Evolutionary conservation across 495 filamentous ascomycete genomes (phyloP), one percentile per base, ranked within the genome.

Genomic region (Daldinia grandis): DNA sequence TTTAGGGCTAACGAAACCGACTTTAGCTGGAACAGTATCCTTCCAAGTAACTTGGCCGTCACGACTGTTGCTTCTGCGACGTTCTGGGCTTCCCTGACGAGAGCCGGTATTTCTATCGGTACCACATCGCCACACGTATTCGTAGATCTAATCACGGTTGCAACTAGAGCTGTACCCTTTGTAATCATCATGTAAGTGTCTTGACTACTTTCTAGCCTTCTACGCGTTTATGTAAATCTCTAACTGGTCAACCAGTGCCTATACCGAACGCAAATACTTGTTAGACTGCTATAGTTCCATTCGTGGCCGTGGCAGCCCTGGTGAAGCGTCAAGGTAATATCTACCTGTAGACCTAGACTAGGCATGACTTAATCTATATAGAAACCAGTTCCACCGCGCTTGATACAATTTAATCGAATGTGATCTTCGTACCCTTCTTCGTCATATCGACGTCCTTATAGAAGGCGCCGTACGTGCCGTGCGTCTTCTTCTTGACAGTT

Each of bases 401-500:
- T 44, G 14, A 40, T 53, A 57, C 25, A 15, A 25, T 67, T 73
- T 75, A 88, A 76, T 92, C 93, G 78, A 98, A 98, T 35, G 85
- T 93, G 75, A 98, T 98, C 85, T 97, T 98, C 62, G 91, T 96
- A 0, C 91, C 92, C 76, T 91, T 87, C 82, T 94, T 92, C 76
- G 84, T 89, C 58, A 87, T 88, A 64, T 91, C 91, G 42, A 85
- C 80, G 47, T 97, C 92, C 78, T 94, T 97, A 83, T 88, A 96
- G 74, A 97, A 98, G 0, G 93, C 92, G 49, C 95, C 95, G 77
- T 98, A 99, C 8, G 89, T 89, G 59, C 91, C 91, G 79, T 99
- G 95, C 44, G 87, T 88, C 92, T 98, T 98, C 86, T 96, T 97
- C 86, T 98, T 98, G 31, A 99, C 95, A 14, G 94, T 98, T n/a